Percentiles rank a stretch among this genome's conserved stretches.
Conservation (phyloP, 768 basidiomycete genomes). For the Pisolithus marmoratus region DNA sequence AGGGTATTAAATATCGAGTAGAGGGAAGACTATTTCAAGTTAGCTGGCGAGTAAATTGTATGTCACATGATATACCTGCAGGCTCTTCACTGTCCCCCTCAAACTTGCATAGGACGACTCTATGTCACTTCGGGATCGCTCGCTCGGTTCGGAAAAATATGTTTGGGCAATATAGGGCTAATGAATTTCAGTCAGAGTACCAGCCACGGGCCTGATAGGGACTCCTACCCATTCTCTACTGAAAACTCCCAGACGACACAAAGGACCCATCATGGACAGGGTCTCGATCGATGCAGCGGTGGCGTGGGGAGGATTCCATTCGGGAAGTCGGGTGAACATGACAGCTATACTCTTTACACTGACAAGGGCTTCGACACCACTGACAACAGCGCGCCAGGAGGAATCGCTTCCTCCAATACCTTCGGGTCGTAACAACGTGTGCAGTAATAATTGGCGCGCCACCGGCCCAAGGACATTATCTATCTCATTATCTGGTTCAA, state of each 20-base stretch:
- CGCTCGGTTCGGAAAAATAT: conserved; percentile 86
- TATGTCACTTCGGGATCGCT: conserved; percentile 65
- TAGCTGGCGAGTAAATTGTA: not conserved
- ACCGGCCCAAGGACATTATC: conserved; percentile 76
- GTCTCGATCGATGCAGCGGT: conserved; percentile 59
- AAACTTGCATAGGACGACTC: conserved; percentile 82
- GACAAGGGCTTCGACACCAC: conserved; percentile 75
- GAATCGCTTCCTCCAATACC: conserved; percentile 69
- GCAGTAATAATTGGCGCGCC: conserved; percentile 54
- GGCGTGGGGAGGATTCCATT: conserved; percentile 64
- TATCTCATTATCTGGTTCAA: conserved; percentile 74
- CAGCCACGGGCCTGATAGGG: too few species aligned
- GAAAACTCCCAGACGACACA: conserved; percentile 81
- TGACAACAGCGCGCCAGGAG: conserved; percentile 81
- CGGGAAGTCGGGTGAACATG: conserved; percentile 69
- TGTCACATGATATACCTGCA: conserved; percentile 53
- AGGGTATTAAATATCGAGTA: conserved; percentile 87
- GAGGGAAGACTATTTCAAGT: conserved; percentile 44
- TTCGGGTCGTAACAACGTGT: conserved; percentile 59
- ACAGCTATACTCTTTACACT: conserved; percentile 78
- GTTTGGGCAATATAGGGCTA: conserved; percentile 71
- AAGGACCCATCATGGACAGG: conserved; percentile 72
- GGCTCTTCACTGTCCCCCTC: conserved; percentile 74
- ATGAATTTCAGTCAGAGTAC: conserved; percentile 5
- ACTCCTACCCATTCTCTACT: conserved; percentile 78